Evolutionary conservation across 768 basidiomycete species (phyloP).

Genomic region (Leucosporidium creatinivorum): DNA sequence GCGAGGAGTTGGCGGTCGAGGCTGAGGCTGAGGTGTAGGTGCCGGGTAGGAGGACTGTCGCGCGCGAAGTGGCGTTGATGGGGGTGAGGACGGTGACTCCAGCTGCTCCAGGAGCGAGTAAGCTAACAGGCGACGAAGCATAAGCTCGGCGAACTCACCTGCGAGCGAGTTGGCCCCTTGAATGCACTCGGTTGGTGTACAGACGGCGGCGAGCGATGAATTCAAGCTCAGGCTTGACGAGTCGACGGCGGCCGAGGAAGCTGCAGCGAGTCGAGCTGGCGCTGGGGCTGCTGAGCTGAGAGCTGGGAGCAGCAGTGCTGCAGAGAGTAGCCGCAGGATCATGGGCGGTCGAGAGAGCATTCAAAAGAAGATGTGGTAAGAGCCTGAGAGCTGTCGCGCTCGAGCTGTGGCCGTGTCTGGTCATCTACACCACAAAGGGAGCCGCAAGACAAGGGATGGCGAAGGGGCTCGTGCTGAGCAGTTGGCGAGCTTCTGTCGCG

Average conservation of each 20-base stretch:
- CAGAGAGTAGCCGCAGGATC: too few relatives aligned
- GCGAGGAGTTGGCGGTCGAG: slow-evolving; percentile 9
- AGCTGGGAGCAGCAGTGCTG: too few relatives aligned
- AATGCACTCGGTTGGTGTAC: slow-evolving; percentile 23
- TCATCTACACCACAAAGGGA: too few relatives aligned
- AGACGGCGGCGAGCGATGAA: slow-evolving; percentile 16
- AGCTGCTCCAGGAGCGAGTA: background rate
- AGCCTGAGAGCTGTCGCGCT: too few relatives aligned
- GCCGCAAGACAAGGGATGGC: too few relatives aligned
- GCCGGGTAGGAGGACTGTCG: slow-evolving; percentile 28
- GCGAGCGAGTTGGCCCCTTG: slow-evolving; percentile 21
- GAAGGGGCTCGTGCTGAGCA: too few relatives aligned
- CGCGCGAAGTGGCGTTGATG: slow-evolving; percentile 10
- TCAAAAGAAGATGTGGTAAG: too few relatives aligned
- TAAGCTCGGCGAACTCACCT: slow-evolving; percentile 3
- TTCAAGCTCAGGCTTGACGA: background rate
- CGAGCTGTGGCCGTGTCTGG: too few relatives aligned
- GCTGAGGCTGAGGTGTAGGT: slow-evolving; percentile 22
- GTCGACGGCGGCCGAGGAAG: background rate
- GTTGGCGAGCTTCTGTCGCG: too few relatives aligned
- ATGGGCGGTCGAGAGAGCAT: too few relatives aligned
- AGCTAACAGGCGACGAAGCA: background rate
- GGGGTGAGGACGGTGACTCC: slow-evolving; percentile 7
- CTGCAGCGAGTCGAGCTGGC: too few relatives aligned
- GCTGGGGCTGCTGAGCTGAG: too few relatives aligned